Base-by-base conservation (phyloP, 371 early-diverging fungal species). In the Antonospora locustae region DNA sequence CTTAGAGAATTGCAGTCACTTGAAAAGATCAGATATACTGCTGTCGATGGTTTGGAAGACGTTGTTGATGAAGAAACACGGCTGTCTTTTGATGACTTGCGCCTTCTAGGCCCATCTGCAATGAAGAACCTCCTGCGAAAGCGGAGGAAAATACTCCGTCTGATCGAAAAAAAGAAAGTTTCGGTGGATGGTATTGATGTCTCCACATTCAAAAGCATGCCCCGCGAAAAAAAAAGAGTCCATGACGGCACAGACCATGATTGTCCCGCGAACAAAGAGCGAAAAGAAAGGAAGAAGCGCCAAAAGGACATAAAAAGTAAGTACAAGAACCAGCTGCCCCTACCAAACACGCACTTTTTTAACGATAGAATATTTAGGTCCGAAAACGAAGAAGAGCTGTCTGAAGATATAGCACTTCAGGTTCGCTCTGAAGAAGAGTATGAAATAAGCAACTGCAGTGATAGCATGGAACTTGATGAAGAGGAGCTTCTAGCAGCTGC, bases 351-450 rank as follows among this genome's bases (percentile, higher is more conserved):
- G 53, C 61, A n/a, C n/a, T n/a, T n/a, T n/a, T n/a, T n/a, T n/a
- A n/a, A n/a, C n/a, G 81, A 80, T 61, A 82, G 79, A 44, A 78
- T 82, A 28, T 80, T 81, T 17, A 78, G 78, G 40, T 76, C 81
- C 65, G 80, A 78, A 37, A 79, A 81, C 69, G 78, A 69, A 32
- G 64, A 71, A 30, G 61, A 69, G 43, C 43, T 65, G 0, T 39
- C 58, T 17, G 51, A 57, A 30, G 43, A 54, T 49, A 6, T 6
- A 46, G 22, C 5, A 40, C 22, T 40, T 40, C 6, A 40, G 5
- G 41, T 6, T 6, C 6, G 4, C 6, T 19, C 6, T 40, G 14
- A 40, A 6, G 14, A 14, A 6, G 41, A 40, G 5, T 4, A 6
- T 40, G 16, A 40, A 40, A 23, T 27, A 2, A 23, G 24, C 40